These are phyloP conservation scores for Aspergillus flavus DNA, from an alignment of 2,329 filamentous ascomycete species.

Conservation along the genomic window DNA sequence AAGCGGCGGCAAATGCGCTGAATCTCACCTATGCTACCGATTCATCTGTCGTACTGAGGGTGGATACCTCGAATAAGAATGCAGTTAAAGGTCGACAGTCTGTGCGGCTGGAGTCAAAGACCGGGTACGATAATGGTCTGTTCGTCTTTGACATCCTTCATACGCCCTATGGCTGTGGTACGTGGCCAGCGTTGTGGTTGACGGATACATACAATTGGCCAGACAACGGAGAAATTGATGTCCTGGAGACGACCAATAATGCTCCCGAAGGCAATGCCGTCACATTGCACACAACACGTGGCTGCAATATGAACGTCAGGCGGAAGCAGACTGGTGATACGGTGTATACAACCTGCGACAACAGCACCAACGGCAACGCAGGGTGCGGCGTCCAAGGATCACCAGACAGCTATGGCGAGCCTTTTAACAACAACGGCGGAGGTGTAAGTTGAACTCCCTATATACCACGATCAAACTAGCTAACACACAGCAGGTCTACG, in stretches of 20 bases:
- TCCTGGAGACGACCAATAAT: conserved; percentile 62
- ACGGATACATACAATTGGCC: conserved; percentile 65
- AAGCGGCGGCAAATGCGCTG: conserved; percentile 31
- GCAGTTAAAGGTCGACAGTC: conserved; percentile 64
- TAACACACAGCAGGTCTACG: conserved; percentile 49
- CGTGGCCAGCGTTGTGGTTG: conserved; percentile 70
- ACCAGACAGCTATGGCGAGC: conserved; percentile 51
- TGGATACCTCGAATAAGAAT: conserved; percentile 63
- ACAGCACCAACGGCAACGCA: conserved; percentile 54
- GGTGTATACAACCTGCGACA: conserved; percentile 53
- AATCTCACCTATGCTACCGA: conserved; percentile 66
- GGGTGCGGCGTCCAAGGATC: conserved; percentile 59
- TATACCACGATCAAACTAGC: neutral
- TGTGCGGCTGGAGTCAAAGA: conserved; percentile 64
- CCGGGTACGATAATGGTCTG: conserved; percentile 63
- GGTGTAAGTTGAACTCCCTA: conserved; percentile 41
- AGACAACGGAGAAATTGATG: conserved; percentile 64
- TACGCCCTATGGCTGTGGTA: conserved; percentile 64
- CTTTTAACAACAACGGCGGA: conserved; percentile 58
- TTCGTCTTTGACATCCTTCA: conserved; percentile 69
- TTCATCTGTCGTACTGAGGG: conserved; percentile 58
- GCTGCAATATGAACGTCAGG: conserved; percentile 56
- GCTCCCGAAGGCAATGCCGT: conserved; percentile 59
- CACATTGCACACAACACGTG: conserved; percentile 62
- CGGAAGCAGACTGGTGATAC: conserved; percentile 56